Conservation (phyloP, 164 flowering plant species). For the Umbilicus rupestris region DNA sequence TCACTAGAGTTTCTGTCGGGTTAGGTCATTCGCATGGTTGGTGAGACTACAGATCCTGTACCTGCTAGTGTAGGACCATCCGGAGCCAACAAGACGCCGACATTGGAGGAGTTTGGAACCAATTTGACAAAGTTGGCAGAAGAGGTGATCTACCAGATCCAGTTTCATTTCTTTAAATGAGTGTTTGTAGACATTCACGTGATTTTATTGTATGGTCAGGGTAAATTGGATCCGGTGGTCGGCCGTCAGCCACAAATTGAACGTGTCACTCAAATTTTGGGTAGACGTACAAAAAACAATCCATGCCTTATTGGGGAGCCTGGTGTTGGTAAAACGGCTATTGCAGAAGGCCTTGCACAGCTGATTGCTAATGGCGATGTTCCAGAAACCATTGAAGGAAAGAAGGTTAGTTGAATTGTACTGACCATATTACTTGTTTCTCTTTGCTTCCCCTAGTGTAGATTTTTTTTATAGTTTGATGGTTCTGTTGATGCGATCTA, state of each 20-base stretch:
- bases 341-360: conserved; percentile 98
- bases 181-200: not conserved
- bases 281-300: conserved; percentile 87
- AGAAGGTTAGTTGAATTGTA: conserved; percentile 43
- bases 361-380: conserved; percentile 87
- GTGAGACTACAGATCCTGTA: conserved; percentile 3
- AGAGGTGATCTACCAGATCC: conserved; percentile 41
- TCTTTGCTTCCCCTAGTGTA: not conserved
- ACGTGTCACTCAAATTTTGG: conserved; percentile 89
- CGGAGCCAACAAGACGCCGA: not conserved
- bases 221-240: conserved; percentile 95
- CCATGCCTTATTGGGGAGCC: conserved; percentile 99
- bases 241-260: conserved; percentile 88
- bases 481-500: not conserved
- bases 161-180: not conserved
- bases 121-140: conserved; percentile 88
- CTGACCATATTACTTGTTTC: no score
- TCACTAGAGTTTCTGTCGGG: conserved; percentile 24
- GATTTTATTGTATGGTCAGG: conserved; percentile 33
- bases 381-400: conserved; percentile 93
- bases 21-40: conserved; percentile 9
- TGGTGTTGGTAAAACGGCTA: conserved; percentile 98
- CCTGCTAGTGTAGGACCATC: conserved; percentile 7
- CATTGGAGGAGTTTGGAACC: conserved; percentile 42
- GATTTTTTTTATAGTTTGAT: not conserved